Base-by-base conservation (phyloP, 371 early-diverging fungal species). In the Racocetra persica region DNA sequence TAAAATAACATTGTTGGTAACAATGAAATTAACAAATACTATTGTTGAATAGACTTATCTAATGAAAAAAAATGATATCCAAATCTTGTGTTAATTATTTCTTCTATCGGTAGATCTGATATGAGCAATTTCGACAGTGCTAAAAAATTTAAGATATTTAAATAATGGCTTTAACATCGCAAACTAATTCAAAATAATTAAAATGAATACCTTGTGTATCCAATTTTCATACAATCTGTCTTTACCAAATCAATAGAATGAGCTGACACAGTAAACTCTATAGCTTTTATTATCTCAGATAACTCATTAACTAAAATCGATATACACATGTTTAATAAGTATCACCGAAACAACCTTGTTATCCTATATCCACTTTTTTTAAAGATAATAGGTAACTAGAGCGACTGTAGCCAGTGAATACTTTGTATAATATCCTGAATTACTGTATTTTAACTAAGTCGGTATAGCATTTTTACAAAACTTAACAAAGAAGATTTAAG, bases 121-220 rank as follows among this genome's bases (percentile, higher is more conserved):
- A 79, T 65, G 18, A 79, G 8, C 80, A 79, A 59, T 79, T 79
- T 13, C 80, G 24, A 79, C 80, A 79, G 57, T 70, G 70, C 80
- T 79, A 70, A n/a, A 55, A 18, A 54, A 24, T 14, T n/a, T 49
- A 49, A 10, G 26, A 36, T 13, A 54, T 24, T 54, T 20, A n/a
- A 32, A 2, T 74, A 60, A 73, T 18, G 20, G 16, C 20, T 16
- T 36, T 11, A 52, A 26, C 0, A 8, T 73, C 18, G 10, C 16
- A 13, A 26, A 51, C 2, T 4, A 45, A 18, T 22, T 5, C 13
- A n/a, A 72, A 54, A 36, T 8, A 13, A n/a, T 28, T 28, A 28
- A 55, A 49, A n/a, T 78, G 51, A 32, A 49, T 79, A 79, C 79
- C 69, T 79, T 69, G 26, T 55, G 62, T 20, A 79, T 51, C 79